Evolutionary conservation across 805 yeast species (phyloP).

Genomic region (Diddensiella santjacobensis): DNA sequence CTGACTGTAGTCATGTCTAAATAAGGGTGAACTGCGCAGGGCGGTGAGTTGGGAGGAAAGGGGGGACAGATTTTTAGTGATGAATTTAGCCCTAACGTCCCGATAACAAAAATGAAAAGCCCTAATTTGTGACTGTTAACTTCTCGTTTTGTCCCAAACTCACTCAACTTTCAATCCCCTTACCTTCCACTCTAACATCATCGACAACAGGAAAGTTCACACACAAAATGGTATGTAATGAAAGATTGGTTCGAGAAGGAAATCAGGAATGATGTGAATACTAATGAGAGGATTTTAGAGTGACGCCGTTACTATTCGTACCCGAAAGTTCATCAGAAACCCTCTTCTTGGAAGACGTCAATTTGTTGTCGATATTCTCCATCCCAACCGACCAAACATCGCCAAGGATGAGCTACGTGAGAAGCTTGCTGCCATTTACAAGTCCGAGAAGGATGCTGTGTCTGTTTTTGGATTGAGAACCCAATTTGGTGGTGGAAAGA

Average conservation of each 20-base stretch:
- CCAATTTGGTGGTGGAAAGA: conserved; percentile 99
- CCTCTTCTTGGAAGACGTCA: conserved; percentile 99
- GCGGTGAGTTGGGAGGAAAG: no score
- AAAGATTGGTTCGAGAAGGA: no score
- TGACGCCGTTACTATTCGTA: conserved; percentile 99
- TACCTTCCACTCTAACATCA: neutral
- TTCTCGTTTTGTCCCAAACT: neutral
- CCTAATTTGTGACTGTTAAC: neutral
- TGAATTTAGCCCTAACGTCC: neutral
- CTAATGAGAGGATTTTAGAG: conserved; percentile 63
- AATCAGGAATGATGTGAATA: no score
- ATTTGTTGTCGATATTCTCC: conserved; percentile 98
- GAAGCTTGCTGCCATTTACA: conserved; percentile 82
- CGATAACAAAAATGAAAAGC: neutral
- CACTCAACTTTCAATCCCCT: neutral
- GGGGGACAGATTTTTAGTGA: neutral
- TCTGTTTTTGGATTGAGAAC: conserved; percentile 99
- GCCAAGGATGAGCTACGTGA: conserved; percentile 99
- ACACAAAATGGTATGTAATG: neutral
- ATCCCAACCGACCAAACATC: conserved; percentile 99
- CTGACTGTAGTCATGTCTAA: no score
- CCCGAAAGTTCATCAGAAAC: conserved; percentile 98
- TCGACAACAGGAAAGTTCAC: neutral
- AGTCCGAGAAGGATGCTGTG: conserved; percentile 87
- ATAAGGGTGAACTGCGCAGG: no score